These are phyloP conservation scores for Curvularia spicifera DNA, from an alignment of 2,329 filamentous ascomycete genomes.

Conservation along the genomic window DNA sequence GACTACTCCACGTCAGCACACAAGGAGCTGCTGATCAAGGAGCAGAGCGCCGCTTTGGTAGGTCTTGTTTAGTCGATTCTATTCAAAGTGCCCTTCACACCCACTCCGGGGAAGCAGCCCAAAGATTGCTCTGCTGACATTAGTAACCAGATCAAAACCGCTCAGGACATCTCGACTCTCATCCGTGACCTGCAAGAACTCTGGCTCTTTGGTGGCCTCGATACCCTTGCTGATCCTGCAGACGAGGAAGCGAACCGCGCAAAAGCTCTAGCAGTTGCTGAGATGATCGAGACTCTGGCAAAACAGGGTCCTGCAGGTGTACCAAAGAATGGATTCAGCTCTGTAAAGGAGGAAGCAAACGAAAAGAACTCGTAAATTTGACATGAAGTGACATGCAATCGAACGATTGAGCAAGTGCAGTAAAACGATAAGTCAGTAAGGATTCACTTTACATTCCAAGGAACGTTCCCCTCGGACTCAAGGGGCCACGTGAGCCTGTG, in stretches of 20 bases:
- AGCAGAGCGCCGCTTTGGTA: constrained; percentile 65
- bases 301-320: constrained; percentile 19
- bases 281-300: constrained; percentile 32
- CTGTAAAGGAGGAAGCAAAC: constrained; percentile 8
- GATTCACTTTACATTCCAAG: neutral
- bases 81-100: neutral
- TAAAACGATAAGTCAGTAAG: neutral
- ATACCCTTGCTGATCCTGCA: constrained; percentile 55
- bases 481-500: neutral
- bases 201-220: constrained; percentile 70
- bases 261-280: constrained; percentile 30
- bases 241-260: constrained; percentile 34
- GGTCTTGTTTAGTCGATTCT: constrained; percentile 14
- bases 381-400: neutral
- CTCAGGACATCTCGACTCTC: constrained; percentile 67
- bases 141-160: constrained; percentile 58
- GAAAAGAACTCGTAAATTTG: neutral
- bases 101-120: neutral
- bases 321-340: constrained; percentile 1
- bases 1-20: constrained; percentile 64
- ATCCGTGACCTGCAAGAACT: constrained; percentile 69
- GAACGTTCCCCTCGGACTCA: neutral
- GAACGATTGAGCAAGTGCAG: neutral
- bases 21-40: constrained; percentile 64
- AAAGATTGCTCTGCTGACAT: neutral